phyloP scores from a whole-genome alignment of 306 rosid species.

The Ochetophila trinervis region DNA sequence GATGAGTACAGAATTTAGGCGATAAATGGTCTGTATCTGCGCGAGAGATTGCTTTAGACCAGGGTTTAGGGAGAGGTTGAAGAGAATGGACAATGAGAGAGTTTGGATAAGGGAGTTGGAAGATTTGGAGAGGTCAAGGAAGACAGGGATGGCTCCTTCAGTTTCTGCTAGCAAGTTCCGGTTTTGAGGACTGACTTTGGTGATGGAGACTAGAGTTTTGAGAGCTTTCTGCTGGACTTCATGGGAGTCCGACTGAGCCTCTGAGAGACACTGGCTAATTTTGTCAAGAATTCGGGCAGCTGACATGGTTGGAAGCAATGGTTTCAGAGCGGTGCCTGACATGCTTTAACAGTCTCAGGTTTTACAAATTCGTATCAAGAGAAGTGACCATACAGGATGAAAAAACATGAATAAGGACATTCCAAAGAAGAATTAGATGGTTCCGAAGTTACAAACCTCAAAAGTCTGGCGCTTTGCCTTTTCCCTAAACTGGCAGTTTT shows the following conservation, averaged over 20 bases:
- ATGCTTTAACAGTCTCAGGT: slow-evolving; percentile 1
- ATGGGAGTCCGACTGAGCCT: slow-evolving; percentile 34
- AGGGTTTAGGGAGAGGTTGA: slow-evolving; percentile 75
- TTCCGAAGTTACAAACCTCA: slow-evolving; percentile 32
- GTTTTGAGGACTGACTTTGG: slow-evolving; percentile 67
- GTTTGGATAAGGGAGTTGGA: slow-evolving; percentile 43
- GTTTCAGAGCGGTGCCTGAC: slow-evolving; percentile 5
- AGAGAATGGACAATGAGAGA: slow-evolving; percentile 64
- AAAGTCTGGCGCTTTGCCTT: slow-evolving; percentile 3
- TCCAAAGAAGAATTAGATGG: slow-evolving; percentile 13
- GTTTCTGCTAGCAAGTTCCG: slow-evolving; percentile 52
- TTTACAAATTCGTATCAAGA: background rate
- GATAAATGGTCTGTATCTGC: slow-evolving; percentile 47
- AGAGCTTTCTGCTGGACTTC: slow-evolving; percentile 55
- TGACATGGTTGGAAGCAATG: slow-evolving; percentile 32
- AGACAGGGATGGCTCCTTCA: slow-evolving; percentile 45
- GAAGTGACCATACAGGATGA: background rate
- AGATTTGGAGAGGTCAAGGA: slow-evolving; percentile 54
- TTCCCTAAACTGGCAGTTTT: background rate
- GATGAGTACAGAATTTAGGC: slow-evolving; percentile 51
- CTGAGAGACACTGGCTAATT: slow-evolving; percentile 36
- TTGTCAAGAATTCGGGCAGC: slow-evolving; percentile 32
- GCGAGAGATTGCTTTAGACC: slow-evolving; percentile 67
- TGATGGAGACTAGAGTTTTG: slow-evolving; percentile 51
- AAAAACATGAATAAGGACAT: slow-evolving; percentile 26